A percentile compares a stretch with the other conserved stretches of the same genome.
Conservation (phyloP, 2,329 filamentous ascomycete genomes). For the Colletotrichum sp. region DNA sequence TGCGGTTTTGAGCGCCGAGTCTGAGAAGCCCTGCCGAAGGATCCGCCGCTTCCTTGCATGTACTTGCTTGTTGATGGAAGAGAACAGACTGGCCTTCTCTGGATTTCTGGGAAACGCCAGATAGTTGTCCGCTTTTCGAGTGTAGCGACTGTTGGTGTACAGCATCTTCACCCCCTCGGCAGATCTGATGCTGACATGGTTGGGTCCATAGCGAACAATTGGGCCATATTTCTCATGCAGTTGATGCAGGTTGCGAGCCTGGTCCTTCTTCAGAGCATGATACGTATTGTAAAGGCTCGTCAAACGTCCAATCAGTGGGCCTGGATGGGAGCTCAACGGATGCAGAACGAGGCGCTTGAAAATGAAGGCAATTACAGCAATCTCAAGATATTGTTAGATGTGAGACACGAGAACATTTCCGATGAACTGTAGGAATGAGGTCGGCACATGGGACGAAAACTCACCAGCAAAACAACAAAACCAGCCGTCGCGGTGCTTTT, state of each 20-base stretch:
- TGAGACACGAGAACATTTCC: not conserved
- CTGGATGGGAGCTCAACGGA: not conserved
- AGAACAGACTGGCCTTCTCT: not conserved
- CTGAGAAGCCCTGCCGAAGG: not conserved
- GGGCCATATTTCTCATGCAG: not conserved
- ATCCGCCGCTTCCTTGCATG: slow-evolving; percentile 1
- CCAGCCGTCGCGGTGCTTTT: not conserved
- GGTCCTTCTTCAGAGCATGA: slow-evolving; percentile 2
- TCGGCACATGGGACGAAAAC: not conserved
- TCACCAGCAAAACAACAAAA: not conserved
- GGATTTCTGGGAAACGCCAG: not conserved
- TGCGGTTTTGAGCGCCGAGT: not conserved
- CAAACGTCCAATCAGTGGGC: not conserved
- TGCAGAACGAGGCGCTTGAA: not conserved
- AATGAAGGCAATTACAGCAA: not conserved
- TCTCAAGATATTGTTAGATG: not conserved
- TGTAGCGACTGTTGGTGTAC: not conserved
- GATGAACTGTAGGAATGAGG: not conserved
- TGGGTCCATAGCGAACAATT: slow-evolving; percentile 1
- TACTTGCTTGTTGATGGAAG: slow-evolving; percentile 2
- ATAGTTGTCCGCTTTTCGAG: not conserved
- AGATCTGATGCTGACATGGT: slow-evolving; percentile 7
- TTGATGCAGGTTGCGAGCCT: not conserved
- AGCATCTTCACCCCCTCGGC: not conserved
- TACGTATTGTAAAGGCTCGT: slow-evolving; percentile 3